Evolutionary conservation across 768 basidiomycete genomes (phyloP), one percentile per base, ranked within the genome.

Genomic region (Tulasnella sp.): DNA sequence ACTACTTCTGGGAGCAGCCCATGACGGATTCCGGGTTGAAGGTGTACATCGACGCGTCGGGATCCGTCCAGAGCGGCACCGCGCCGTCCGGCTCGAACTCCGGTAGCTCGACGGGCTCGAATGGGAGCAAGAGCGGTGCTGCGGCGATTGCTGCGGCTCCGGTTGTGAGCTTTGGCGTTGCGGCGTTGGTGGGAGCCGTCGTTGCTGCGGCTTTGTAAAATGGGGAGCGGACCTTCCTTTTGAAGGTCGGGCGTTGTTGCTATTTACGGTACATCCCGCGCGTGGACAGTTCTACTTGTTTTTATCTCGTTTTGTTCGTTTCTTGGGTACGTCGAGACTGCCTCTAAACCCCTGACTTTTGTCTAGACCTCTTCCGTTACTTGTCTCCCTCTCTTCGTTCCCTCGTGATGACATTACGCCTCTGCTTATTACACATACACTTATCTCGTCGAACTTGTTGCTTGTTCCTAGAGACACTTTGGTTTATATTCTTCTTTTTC

Each of bases 1-100:
- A 65, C 62, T 72, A 36, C 59, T 65, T 72, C 71, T 72, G 63
- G 59, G 36, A 63, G 37, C 69, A 69, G 29, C 71, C 71, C 22
- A n/a, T 72, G 14, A 64, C 32, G 26, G 71, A 72, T 42, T 63
- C 62, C 11, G 71, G 71, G 3, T 34, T 72, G 52, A 72, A 72
- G 63, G 62, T 65, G 3, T 65, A 65, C 63, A 65, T 65, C 63
- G 34, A 34, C 63, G 34, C 22, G n/a, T 36, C 63, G 4, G 63
- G 63, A 1, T n/a, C 26, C 63, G 63, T 65, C 63, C 26, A 65
- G 63, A 40, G 34, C 22, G 63, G 63, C 26, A 40, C 34, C 17
- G 29, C 63, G 2, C 63, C 63, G 1, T 22, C 63, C 8, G 35
- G 35, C 63, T 12, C 12, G 12, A 44, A 12, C n/a, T 12, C 12